Base-by-base conservation (phyloP, 176 grass and related monocot species). In the Aegilops umbellulata region DNA sequence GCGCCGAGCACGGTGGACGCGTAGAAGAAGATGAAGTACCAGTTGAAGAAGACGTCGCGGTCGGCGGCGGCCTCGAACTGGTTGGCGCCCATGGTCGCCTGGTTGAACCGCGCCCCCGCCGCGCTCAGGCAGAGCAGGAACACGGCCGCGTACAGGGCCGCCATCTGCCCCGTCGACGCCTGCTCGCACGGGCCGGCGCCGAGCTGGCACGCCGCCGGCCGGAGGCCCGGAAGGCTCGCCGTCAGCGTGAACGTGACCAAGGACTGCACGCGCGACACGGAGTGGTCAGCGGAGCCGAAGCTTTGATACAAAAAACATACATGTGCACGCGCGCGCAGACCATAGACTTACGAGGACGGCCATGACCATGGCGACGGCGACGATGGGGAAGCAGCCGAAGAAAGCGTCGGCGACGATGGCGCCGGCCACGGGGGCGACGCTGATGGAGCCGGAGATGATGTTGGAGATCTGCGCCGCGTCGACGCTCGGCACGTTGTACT, bases 361-460 rank as follows among this genome's bases (percentile, higher is more conserved):
- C 69, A 90, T 73, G 32, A 30, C 79, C 61, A 86, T 85, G 58
- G 87, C 84, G 83, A 88, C 35, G 2, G 82, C 91, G n/a, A 97
- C 35, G 17, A 97, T 30, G 4, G 93, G 87, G 84, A 80, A 95
- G 85, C 78, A 93, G 11, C 93, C 95, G 46, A 93, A 87, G 82
- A 89, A 97, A 20, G 92, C 95, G 7, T 97, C 95, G 12, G 92
- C 87, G 60, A 95, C 44, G 79, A 93, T 82, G 51, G 92, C 95
- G 7, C 92, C 95, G 17, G 41, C 84, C 6, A 97, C 86, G 0
- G 95, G 92, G 6, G 92, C 87, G 11, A 97, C 12, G 86, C 82
- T 93, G 70, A 86, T 10, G 73, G 90, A 88, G 15, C 90, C 95
- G 58, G 10, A 2, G 70, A 92, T 31, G 81, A 94, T 91, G 77